Percentiles rank a stretch among this genome's conserved stretches.
Conservation (phyloP, 768 basidiomycete species). For the Infundibulicybe gibba region DNA sequence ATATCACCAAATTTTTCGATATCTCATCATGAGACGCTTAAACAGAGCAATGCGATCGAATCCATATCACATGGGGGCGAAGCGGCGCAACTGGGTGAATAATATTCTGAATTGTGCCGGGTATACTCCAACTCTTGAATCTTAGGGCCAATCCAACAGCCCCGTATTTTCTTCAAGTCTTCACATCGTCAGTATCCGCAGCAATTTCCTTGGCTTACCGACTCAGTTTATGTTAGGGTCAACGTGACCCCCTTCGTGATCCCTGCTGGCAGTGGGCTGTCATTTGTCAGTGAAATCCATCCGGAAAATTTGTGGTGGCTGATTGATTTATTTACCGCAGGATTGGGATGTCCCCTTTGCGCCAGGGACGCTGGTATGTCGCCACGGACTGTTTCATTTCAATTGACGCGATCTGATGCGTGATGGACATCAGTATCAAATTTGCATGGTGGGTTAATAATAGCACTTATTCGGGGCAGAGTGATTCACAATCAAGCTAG, state of each 20-base stretch:
- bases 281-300: slow-evolving; percentile 22
- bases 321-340: slow-evolving; percentile 17
- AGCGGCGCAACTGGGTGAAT: slow-evolving; percentile 23
- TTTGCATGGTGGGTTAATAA: slow-evolving; percentile 44
- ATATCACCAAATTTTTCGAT: neutral
- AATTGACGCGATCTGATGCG: slow-evolving; percentile 2
- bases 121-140: neutral
- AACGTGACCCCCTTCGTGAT: slow-evolving; percentile 41
- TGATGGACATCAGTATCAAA: slow-evolving; percentile 37
- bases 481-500: slow-evolving; percentile 18
- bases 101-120: neutral
- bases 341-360: slow-evolving; percentile 48
- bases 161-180: slow-evolving; percentile 49
- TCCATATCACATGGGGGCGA: slow-evolving; percentile 33
- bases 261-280: slow-evolving; percentile 28
- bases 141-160: slow-evolving; percentile 40
- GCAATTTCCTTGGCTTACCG: neutral
- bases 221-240: slow-evolving; percentile 20
- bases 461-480: neutral
- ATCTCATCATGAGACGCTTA: neutral
- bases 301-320: neutral
- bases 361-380: slow-evolving; percentile 36
- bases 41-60: slow-evolving; percentile 32
- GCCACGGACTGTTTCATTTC: neutral
- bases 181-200: slow-evolving; percentile 33